These are phyloP conservation scores for Diphasiastrum complanatum DNA, from an alignment of 83 land plant genomes.

Conservation along the genomic window DNA sequence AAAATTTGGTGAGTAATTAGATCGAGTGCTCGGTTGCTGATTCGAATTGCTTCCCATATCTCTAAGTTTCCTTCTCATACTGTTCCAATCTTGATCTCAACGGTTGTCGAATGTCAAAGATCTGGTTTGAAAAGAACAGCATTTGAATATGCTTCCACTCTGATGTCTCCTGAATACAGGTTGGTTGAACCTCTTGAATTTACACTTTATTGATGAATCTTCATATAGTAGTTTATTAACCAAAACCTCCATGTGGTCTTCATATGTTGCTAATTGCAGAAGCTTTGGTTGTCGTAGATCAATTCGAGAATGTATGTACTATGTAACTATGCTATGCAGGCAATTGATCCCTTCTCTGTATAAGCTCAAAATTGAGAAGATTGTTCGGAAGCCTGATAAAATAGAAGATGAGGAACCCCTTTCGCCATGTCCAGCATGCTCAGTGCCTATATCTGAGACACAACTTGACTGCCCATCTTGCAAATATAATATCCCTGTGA, in stretches of 20 bases:
- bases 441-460: slow-evolving; percentile 28
- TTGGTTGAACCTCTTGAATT: not conserved
- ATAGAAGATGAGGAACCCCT: slow-evolving; percentile 30
- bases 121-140: slow-evolving; percentile 30
- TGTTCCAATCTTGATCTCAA: slow-evolving; percentile 36
- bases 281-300: not conserved
- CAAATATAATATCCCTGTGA: slow-evolving; percentile 25
- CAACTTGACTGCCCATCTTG: slow-evolving; percentile 36
- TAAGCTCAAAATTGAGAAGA: slow-evolving; percentile 33
- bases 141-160: slow-evolving; percentile 35
- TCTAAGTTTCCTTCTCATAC: slow-evolving; percentile 36
- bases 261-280: not conserved
- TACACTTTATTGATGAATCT: not conserved
- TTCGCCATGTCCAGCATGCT: slow-evolving; percentile 36
- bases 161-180: slow-evolving; percentile 34
- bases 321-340: no score
- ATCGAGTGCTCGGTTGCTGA: slow-evolving; percentile 30
- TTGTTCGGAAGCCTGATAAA: slow-evolving; percentile 33
- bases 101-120: slow-evolving; percentile 38
- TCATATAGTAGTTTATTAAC: not conserved
- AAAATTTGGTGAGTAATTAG: not conserved
- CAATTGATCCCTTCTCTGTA: slow-evolving; percentile 22
- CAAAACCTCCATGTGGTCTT: no score
- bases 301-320: no score
- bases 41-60: slow-evolving; percentile 30